Evolutionary conservation across 2,329 filamentous ascomycete genomes (phyloP), one percentile per base, ranked within the genome.

Genomic region (Pseudocercospora macadamiae): DNA sequence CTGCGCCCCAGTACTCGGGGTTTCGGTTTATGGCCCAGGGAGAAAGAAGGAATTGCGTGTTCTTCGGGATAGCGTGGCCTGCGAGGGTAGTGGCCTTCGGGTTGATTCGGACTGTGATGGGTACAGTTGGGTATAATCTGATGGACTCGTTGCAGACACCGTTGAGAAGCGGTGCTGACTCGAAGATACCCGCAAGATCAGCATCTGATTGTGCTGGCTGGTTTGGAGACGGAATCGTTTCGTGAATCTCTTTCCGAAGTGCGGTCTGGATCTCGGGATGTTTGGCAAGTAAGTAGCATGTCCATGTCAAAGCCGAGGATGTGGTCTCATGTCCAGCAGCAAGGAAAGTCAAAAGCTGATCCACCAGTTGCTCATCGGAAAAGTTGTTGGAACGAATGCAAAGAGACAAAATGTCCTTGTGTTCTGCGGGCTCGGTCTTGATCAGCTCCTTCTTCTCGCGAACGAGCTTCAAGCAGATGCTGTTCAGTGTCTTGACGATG

Each of bases 291-390:
- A 88, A 77, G 70, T 91, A 90, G 6, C 86, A 75, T 2, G 87
- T 83, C 89, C 89, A 93, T n/a, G 87, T 89, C 70, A 95, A 80
- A 16, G 89, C 82, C 1, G 86, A 83, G 1, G 90, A 86, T 0
- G 89, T 93, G 1, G 90, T 93, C 75, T 93, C 89, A 73, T 93
- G 90, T 4, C 77, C 82, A 3, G 82, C 81, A 2, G 82, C 82
- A 3, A 85, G 68, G 63, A 84, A 84, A 0, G 83, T 86, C 23
- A 86, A 68, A 1, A 85, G 74, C 55, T 85, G 82, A 62, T 85
- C 81, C 6, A 80, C 78, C 10, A 85, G 68, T n/a, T 78, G 74
- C 3, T 75, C 69, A 54, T 85, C 81, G 0, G 80, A 79, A 66
- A 85, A 85, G 54, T 80, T 76, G 54, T 79, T 77, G 2, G 79